phyloP scores from a whole-genome alignment of 495 filamentous ascomycete species.

The Extremus antarcticus region DNA sequence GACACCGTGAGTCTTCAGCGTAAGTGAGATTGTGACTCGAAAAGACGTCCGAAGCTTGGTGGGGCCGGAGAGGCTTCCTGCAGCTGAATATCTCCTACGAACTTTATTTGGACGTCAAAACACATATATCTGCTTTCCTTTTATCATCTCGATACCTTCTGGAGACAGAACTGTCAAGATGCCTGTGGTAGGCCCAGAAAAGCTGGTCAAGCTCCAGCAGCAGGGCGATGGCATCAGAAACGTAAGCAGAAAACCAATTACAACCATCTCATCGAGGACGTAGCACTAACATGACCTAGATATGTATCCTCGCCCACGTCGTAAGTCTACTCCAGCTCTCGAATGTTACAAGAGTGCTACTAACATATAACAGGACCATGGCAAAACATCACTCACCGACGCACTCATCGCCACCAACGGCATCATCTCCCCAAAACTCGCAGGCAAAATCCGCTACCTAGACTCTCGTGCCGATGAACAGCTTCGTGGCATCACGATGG shows the following conservation, averaged over 20 bases:
- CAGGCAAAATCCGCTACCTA: slow-evolving; percentile 94
- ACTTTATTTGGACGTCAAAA: too few relatives aligned
- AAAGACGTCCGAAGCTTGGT: neutral
- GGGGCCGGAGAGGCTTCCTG: too few relatives aligned
- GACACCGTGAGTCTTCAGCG: neutral
- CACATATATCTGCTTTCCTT: too few relatives aligned
- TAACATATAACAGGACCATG: slow-evolving; percentile 58
- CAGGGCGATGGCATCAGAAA: slow-evolving; percentile 80
- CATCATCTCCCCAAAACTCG: slow-evolving; percentile 95
- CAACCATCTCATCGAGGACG: neutral
- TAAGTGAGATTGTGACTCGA: too few relatives aligned
- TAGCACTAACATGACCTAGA: slow-evolving; percentile 43
- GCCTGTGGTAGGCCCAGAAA: slow-evolving; percentile 80
- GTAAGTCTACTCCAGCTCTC: slow-evolving; percentile 40
- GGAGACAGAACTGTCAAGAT: slow-evolving; percentile 33
- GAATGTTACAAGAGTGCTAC: neutral
- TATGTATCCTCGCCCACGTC: slow-evolving; percentile 95
- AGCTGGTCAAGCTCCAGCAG: slow-evolving; percentile 73
- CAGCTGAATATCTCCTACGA: too few relatives aligned
- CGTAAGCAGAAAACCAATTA: slow-evolving; percentile 38
- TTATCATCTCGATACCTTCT: too few relatives aligned
- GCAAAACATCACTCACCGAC: slow-evolving; percentile 95
- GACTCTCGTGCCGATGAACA: slow-evolving; percentile 97
- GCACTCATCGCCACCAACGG: slow-evolving; percentile 96
- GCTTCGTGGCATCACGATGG: slow-evolving; percentile 96